phyloP scores from a whole-genome alignment of 1,139 yeast species.

The Yamadazyma spencermartinsiae region DNA sequence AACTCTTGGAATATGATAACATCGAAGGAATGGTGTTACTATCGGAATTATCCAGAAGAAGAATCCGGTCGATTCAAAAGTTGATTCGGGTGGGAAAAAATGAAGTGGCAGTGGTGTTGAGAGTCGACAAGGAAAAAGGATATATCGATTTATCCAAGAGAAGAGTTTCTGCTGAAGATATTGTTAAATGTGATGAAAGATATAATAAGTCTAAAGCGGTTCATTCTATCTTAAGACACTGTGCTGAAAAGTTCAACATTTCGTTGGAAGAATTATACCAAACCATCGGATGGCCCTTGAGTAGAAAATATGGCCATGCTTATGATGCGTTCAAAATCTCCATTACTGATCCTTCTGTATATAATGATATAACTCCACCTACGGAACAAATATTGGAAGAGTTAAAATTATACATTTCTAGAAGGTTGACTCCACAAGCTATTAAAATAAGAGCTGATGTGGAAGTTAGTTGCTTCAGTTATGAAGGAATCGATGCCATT shows the following conservation, averaged over 20 bases:
- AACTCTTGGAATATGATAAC: slow-evolving; percentile 92
- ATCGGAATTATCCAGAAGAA: slow-evolving; percentile 96
- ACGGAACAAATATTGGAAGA: slow-evolving; percentile 74
- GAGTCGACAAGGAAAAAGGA: slow-evolving; percentile 98
- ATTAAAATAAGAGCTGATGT: slow-evolving; percentile 97
- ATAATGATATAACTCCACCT: slow-evolving; percentile 77
- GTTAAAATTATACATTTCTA: slow-evolving; percentile 79
- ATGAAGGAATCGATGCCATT: slow-evolving; percentile 98
- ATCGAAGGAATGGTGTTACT: slow-evolving; percentile 98
- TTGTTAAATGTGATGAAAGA: slow-evolving; percentile 95
- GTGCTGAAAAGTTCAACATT: slow-evolving; percentile 93
- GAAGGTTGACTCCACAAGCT: slow-evolving; percentile 97
- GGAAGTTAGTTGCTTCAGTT: slow-evolving; percentile 94
- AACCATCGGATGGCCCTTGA: slow-evolving; percentile 95
- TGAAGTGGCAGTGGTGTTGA: slow-evolving; percentile 97
- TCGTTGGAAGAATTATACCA: slow-evolving; percentile 84
- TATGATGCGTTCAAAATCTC: slow-evolving; percentile 97
- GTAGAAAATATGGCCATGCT: slow-evolving; percentile 94
- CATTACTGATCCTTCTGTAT: slow-evolving; percentile 87
- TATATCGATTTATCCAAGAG: slow-evolving; percentile 97
- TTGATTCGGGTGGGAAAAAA: slow-evolving; percentile 97
- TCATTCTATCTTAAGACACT: slow-evolving; percentile 94
- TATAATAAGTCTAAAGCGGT: slow-evolving; percentile 96
- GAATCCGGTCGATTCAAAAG: slow-evolving; percentile 96
- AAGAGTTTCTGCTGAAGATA: slow-evolving; percentile 98